Base-by-base conservation (phyloP, 2,329 filamentous ascomycete species). In the Didymellaceae sp. region DNA sequence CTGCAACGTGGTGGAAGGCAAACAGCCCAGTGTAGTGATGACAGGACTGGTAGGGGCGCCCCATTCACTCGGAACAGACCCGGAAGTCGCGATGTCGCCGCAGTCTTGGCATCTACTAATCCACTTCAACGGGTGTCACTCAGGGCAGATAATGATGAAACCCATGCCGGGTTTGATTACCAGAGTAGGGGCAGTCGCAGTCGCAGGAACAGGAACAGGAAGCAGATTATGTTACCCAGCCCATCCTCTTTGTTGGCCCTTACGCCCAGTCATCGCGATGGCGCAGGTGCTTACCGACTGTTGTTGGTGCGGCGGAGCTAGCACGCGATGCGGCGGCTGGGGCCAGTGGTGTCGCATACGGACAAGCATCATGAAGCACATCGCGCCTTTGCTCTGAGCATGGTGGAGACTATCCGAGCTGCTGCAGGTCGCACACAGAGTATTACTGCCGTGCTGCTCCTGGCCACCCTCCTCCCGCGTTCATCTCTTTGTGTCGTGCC, bases 61-160 rank as follows among this genome's bases (percentile, higher is more conserved):
- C 48, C 26, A 13, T 28, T n/a, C 38, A 11, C 34, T 45, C 43
- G 37, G 37, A 35, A 28, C 47, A 17, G 41, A 24, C 9, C 25
- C 49, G 43, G 48, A 43, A 48, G 50, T 53, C 39, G 50, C 42
- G 25, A 43, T 18, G 44, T 43, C 43, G 45, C 35, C 51, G 50
- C 44, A 37, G 21, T 40, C 50, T 53, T 53, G 50, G 48, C 42
- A 22, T 33, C 7, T 33, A 7, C 32, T 13, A 25, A 20, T 25
- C 35, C 24, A 33, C 18, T 34, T 34, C 34, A n/a, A n/a, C n/a
- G 21, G 26, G 17, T n/a, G 11, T 25, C 26, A 8, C 6, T 33
- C n/a, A 16, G 9, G 13, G 6, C 9, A 6, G 24, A 10, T 21
- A 25, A 16, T 8, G 10, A 16, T 20, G 37, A 31, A 37, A 45